Evolutionary conservation across 106 monocot genomes (phyloP).

Genomic region (Amphibolis antarctica): DNA sequence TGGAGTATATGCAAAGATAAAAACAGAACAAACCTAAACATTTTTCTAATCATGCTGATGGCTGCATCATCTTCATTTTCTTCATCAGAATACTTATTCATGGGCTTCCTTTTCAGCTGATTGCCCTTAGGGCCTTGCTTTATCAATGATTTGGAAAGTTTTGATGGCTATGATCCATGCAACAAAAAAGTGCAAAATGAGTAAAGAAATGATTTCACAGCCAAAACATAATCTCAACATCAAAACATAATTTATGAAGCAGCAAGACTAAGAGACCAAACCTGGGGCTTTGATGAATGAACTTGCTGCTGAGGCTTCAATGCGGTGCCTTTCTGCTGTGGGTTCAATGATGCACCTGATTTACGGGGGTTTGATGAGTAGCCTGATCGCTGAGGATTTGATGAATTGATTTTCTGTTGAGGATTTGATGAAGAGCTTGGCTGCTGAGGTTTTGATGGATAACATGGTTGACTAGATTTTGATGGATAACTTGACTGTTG

Average conservation of each 20-base stretch:
- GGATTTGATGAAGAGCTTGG: not conserved
- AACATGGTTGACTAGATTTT: not conserved
- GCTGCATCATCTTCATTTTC: constrained; percentile 37
- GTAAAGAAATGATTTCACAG: not conserved
- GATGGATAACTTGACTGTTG: not conserved
- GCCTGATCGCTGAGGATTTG: constrained; percentile 7
- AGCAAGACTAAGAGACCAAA: not conserved
- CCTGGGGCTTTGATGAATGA: constrained; percentile 1
- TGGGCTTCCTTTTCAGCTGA: constrained; percentile 26
- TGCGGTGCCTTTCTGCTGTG: not conserved
- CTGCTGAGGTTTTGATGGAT: constrained; percentile 16
- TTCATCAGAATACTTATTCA: constrained; percentile 26
- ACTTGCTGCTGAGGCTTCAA: not conserved
- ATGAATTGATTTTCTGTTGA: constrained; percentile 1
- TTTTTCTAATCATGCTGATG: constrained; percentile 13
- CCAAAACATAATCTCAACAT: not conserved
- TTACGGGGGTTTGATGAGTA: not conserved
- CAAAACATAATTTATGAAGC: not conserved
- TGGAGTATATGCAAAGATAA: not conserved
- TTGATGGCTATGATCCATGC: constrained; percentile 5
- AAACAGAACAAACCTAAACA: constrained; percentile 5
- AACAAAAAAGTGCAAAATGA: not conserved
- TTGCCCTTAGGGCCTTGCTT: constrained; percentile 15
- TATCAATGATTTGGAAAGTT: constrained; percentile 38
- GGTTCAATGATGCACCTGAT: not conserved